Evolutionary conservation across 352 stramenopile genomes (phyloP).

Genomic region (Thalassiosira exigua): DNA sequence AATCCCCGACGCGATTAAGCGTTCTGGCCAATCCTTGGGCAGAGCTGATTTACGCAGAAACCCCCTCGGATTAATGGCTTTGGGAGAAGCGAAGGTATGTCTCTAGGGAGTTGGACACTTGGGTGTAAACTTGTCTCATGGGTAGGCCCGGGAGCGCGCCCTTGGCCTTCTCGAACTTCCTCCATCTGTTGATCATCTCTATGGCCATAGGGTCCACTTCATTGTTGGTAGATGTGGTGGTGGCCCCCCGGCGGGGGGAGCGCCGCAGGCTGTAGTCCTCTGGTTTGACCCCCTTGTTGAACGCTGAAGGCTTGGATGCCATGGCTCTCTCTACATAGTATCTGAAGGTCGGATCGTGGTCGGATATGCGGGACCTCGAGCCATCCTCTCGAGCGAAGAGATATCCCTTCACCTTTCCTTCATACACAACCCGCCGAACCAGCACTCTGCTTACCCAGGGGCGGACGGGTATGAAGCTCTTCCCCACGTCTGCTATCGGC

Average conservation of each 20-base stretch:
- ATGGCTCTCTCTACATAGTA: not conserved
- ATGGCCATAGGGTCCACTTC: constrained; percentile 6
- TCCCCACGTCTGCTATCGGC: not conserved
- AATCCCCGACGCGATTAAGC: no score
- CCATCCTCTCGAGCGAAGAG: not conserved
- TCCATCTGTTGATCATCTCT: constrained; percentile 38
- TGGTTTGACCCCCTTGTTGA: not conserved
- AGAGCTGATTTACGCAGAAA: no score
- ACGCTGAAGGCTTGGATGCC: not conserved
- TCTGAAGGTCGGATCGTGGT: constrained; percentile 1
- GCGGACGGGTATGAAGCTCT: not conserved
- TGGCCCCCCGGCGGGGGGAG: constrained; percentile 27
- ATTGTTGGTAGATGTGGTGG: constrained; percentile 3
- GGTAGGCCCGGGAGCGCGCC: not conserved
- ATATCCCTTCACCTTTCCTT: constrained; percentile 1
- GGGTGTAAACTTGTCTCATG: constrained; percentile 16
- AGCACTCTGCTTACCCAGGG: constrained; percentile 2
- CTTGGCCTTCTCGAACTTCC: constrained; percentile 3
- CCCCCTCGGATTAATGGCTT: no score
- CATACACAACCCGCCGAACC: not conserved
- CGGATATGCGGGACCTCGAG: not conserved
- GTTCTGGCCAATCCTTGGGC: no score
- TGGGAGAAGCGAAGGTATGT: no score
- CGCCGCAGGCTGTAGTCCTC: constrained; percentile 20
- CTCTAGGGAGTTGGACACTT: no score